A percentile compares a stretch with the other conserved stretches of the same genome.
Evolutionary conservation across 345 rosid species (phyloP).

Genomic region (Draba incana): DNA sequence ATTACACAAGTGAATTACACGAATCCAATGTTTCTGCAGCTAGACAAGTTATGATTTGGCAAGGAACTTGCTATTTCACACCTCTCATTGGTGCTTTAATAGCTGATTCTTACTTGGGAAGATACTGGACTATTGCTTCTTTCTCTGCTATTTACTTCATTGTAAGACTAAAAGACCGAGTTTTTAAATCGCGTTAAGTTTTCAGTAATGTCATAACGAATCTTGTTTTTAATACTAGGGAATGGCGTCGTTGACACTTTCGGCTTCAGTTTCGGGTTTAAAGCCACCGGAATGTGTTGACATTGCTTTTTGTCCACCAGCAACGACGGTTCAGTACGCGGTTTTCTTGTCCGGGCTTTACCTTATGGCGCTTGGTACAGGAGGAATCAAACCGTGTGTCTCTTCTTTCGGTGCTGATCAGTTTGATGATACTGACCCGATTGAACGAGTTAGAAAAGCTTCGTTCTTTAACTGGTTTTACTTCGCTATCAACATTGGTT

Average conservation of each 20-base stretch:
- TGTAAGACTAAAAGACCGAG: constrained; percentile 38
- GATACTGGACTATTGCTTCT: constrained; percentile 87
- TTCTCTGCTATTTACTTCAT: constrained; percentile 79
- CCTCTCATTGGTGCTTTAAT: constrained; percentile 82
- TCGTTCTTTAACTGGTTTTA: constrained; percentile 73
- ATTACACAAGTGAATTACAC: constrained; percentile 64
- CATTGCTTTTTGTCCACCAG: constrained; percentile 51
- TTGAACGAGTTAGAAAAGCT: constrained; percentile 69
- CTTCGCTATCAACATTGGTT: constrained; percentile 64
- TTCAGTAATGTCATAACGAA: not conserved
- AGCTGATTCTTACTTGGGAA: constrained; percentile 90
- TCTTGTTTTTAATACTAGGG: constrained; percentile 51
- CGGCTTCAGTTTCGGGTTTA: constrained; percentile 64
- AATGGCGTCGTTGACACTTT: constrained; percentile 69
- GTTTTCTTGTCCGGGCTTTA: constrained; percentile 75
- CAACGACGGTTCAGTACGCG: constrained; percentile 59
- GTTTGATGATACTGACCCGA: constrained; percentile 79
- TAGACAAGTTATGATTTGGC: constrained; percentile 76
- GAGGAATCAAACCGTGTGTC: constrained; percentile 91
- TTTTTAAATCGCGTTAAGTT: not conserved
- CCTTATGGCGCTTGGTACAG: constrained; percentile 86
- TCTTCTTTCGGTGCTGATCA: constrained; percentile 90
- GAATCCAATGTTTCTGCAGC: constrained; percentile 86
- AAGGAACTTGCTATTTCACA: constrained; percentile 77
- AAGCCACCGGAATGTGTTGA: constrained; percentile 62